Base-by-base conservation (phyloP, 495 filamentous ascomycete genomes). In the Mytilinidion resinicola region DNA sequence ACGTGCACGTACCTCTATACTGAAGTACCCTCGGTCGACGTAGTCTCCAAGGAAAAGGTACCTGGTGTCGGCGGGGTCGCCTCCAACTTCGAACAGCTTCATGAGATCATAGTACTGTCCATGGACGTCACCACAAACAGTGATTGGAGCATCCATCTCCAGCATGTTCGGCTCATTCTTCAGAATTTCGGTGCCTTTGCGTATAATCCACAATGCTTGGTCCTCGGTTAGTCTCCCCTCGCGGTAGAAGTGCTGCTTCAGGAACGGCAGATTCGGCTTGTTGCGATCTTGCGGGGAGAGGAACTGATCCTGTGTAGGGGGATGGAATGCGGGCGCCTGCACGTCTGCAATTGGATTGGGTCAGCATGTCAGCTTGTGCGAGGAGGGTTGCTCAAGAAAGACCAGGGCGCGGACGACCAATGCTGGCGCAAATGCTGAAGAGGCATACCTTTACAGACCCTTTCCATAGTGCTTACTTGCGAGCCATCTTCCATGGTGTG, bases 121-220 rank as follows among this genome's bases (percentile, higher is more conserved):
- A 73, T 98, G 93, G 53, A 98, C 91, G 69, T 98, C 93, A 67
- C 93, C 93, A 69, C 93, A 98, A 37, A 98, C 93, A n/a, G 93
- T 98, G 71, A 98, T 98, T 30, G 93, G 93, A 34, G 93, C 93
- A 76, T 98, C 93, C 93, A 98, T 97, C 78, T 98, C 93, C 59
- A 98, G 82, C 49, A 98, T 78, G 72, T 96, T 98, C 36, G 93
- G 93, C 74, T 98, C 93, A 41, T 82, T 76, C 61, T 83, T 85
- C 53, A 98, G 78, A 34, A 96, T 70, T 69, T 96, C 84, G 38
- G 89, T 88, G 55, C 92, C 93, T 52, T 81, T 80, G 59, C 85
- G 78, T 72, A 98, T 86, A 63, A 98, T 98, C 84, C 85, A 96
- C 74, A 98, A 78, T 44, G 93, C 93, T 75, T 98, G 93, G 51